phyloP scores from a whole-genome alignment of 1,284 basidiomycete genomes.

The Anthracocystis setariae region DNA sequence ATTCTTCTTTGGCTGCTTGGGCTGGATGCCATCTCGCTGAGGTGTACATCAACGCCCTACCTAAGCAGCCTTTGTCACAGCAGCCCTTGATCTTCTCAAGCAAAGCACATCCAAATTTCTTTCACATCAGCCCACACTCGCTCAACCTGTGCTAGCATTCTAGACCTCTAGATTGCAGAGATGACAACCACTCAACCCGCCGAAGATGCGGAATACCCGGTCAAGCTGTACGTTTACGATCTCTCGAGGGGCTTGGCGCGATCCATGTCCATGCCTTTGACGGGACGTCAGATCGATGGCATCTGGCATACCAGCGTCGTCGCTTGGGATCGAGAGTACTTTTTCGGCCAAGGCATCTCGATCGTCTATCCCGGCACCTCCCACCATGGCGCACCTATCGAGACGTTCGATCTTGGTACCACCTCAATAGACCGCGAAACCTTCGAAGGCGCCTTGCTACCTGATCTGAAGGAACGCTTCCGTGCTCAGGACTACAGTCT shows the following conservation, averaged over 20 bases:
- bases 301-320: constrained; percentile 83
- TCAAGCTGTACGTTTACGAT: constrained; percentile 86
- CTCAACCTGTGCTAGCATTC: too few relatives aligned
- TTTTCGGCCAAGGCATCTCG: constrained; percentile 86
- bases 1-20: too few relatives aligned
- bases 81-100: too few relatives aligned
- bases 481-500: constrained; percentile 82
- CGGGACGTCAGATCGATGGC: constrained; percentile 72
- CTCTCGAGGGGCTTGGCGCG: constrained; percentile 84
- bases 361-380: constrained; percentile 70
- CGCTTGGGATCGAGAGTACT: constrained; percentile 83
- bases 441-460: constrained; percentile 79
- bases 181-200: constrained; percentile 8
- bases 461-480: constrained; percentile 79
- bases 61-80: too few relatives aligned
- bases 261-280: constrained; percentile 79
- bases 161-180: too few relatives aligned
- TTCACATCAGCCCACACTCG: too few relatives aligned
- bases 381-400: constrained; percentile 78
- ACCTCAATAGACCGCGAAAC: constrained; percentile 84
- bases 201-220: constrained; percentile 24
- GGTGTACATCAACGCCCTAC: too few relatives aligned
- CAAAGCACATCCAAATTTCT: too few relatives aligned
- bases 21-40: too few relatives aligned
- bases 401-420: constrained; percentile 81